Evolutionary conservation across 2,329 filamentous ascomycete genomes (phyloP).

Genomic region (Gaeumannomyces tritici): DNA sequence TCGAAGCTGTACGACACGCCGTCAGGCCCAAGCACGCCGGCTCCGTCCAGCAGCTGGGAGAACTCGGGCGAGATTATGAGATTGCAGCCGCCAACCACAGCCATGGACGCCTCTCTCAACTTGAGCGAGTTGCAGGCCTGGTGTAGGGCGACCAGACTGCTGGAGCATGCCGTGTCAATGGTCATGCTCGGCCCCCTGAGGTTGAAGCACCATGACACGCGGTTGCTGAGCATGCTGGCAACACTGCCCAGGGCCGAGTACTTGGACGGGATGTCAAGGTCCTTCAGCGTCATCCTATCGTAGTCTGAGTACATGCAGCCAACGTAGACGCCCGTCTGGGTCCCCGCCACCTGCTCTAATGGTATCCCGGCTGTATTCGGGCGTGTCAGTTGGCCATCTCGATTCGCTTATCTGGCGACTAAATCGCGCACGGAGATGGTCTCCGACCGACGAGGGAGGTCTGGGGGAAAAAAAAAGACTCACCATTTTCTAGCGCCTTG

Average conservation of each 20-base stretch:
- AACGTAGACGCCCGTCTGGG: slow-evolving; percentile 7
- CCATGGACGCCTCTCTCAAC: slow-evolving; percentile 10
- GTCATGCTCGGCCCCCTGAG: slow-evolving; percentile 21
- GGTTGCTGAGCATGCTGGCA: slow-evolving; percentile 21
- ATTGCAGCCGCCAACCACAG: slow-evolving; percentile 15
- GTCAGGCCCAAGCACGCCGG: slow-evolving; percentile 9
- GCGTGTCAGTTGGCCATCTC: not conserved
- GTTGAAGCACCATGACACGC: slow-evolving; percentile 26
- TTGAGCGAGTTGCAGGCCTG: slow-evolving; percentile 14
- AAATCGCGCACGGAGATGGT: not conserved
- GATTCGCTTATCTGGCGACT: not conserved
- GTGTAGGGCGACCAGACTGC: slow-evolving; percentile 23
- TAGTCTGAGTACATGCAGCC: slow-evolving; percentile 18
- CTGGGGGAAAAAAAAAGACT: no score
- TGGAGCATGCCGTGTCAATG: slow-evolving; percentile 29
- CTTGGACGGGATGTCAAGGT: slow-evolving; percentile 12
- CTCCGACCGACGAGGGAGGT: no score
- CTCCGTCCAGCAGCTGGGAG: slow-evolving; percentile 8
- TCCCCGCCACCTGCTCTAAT: not conserved
- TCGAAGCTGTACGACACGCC: slow-evolving; percentile 24
- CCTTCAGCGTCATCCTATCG: slow-evolving; percentile 10
- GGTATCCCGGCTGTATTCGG: slow-evolving; percentile 1
- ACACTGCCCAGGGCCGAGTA: slow-evolving; percentile 19
- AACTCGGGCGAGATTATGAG: slow-evolving; percentile 11
- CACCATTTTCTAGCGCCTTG: slow-evolving; percentile 50